Conservation (phyloP, 2,329 filamentous ascomycete genomes). For the Talaromyces piceae region DNA sequence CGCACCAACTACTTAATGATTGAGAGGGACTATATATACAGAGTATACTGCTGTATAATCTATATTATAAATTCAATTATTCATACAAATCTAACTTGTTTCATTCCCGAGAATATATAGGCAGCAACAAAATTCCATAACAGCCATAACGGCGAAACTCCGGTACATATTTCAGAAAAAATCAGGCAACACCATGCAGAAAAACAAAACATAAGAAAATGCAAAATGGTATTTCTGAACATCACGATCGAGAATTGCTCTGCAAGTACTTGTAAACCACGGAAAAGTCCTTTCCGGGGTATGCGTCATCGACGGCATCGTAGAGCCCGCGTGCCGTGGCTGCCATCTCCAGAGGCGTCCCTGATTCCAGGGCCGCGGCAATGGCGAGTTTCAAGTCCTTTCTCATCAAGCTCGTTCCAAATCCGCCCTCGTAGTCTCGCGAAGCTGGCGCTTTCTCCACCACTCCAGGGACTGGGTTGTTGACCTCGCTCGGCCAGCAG, state of each 20-base stretch:
- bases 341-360: conserved; percentile 59
- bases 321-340: conserved; percentile 60
- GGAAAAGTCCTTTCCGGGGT: conserved; percentile 70
- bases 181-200: not conserved
- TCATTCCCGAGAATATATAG: too few relatives aligned
- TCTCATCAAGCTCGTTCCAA: conserved; percentile 69
- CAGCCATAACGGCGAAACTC: not conserved
- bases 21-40: too few relatives aligned
- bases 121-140: not conserved
- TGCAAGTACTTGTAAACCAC: conserved; percentile 67
- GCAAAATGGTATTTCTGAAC: not conserved
- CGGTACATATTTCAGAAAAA: not conserved
- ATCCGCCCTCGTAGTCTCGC: conserved; percentile 69
- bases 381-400: conserved; percentile 72
- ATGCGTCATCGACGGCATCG: conserved; percentile 53
- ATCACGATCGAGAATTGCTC: conserved; percentile 28
- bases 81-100: too few relatives aligned
- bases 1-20: too few relatives aligned
- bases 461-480: conserved; percentile 88
- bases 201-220: not conserved
- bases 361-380: conserved; percentile 60
- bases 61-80: too few relatives aligned
- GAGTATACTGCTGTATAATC: too few relatives aligned
- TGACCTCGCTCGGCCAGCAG: conserved; percentile 93
- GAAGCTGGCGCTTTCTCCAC: conserved; percentile 66